phyloP scores from a whole-genome alignment of 306 rosid genomes.

The Rosa multiflora region DNA sequence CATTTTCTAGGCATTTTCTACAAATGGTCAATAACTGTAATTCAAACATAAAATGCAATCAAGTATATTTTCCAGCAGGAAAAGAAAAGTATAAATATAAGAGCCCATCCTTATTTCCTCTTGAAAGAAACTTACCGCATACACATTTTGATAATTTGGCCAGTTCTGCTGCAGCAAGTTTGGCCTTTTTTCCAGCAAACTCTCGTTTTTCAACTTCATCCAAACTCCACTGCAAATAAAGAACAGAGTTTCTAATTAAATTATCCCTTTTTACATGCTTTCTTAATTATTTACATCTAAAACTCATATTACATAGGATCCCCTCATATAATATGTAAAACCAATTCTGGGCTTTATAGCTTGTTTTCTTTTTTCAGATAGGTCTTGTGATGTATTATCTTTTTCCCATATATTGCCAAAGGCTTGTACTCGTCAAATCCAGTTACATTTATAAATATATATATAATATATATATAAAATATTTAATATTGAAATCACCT shows the following conservation, averaged over 20 bases:
- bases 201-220: slow-evolving; percentile 85
- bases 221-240: slow-evolving; percentile 71
- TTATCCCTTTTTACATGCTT: neutral
- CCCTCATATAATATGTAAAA: neutral
- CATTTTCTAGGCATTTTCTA: neutral
- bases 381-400: neutral
- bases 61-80: neutral
- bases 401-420: neutral
- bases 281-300: neutral
- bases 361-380: neutral
- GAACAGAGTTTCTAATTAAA: neutral
- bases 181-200: slow-evolving; percentile 87
- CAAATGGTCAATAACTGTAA: neutral
- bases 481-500: slow-evolving; percentile 45
- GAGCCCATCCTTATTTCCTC: neutral
- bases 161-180: slow-evolving; percentile 95
- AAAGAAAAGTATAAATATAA: neutral
- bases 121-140: slow-evolving; percentile 55
- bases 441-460: neutral
- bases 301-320: neutral
- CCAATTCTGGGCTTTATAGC: neutral
- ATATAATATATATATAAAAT: neutral
- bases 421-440: neutral
- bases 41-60: neutral
- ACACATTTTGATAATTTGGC: slow-evolving; percentile 80